Evolutionary conservation across 441 rosid genomes (phyloP), one percentile per base, ranked within the genome.

Genomic region (Bocquillonia castaneifolia): DNA sequence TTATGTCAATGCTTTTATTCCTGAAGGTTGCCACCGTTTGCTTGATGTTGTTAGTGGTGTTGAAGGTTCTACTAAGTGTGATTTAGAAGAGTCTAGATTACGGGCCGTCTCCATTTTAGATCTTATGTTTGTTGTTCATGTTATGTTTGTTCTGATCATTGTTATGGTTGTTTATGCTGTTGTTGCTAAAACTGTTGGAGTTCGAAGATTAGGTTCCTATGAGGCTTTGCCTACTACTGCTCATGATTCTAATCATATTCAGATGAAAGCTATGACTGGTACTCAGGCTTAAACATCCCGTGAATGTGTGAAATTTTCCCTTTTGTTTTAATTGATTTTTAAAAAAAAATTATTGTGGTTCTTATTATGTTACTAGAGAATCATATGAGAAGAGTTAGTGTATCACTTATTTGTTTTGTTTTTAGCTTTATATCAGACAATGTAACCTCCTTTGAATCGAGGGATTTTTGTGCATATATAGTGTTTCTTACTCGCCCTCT

Each of bases 211-310:
- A 40, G 98, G 85, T 0, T 83, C 96, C 1, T 94, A 94, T n/a
- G 99, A 94, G 70, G 83, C 95, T 5, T 84, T 94, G 83, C 93
- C 97, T n/a, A 72, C 78, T 0, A 71, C 62, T 65, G 54, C 72
- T 13, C 83, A 80, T 3, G 89, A 86, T 79, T 70, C 84, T 53
- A 84, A 77, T 77, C 91, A 81, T 61, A 84, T 92, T 83, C 99
- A 95, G 86, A 90, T 95, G 98, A 95, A 95, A 80, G 87, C 96
- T 5, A 78, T 95, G 81, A 45, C 88, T 0, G 98, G 99, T 22
- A 92, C 88, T 20, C 98, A 93, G 83, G 97, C 96, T 28, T 94
- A 87, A 92, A n/a, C n/a, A n/a, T n/a, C 69, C 51, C 31, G 14
- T 34, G 54, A 44, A 45, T 22, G 10, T n/a, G 63, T 42, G 28